Evolutionary conservation across 768 basidiomycete genomes (phyloP), one percentile per base, ranked within the genome.

Genomic region (Coprinellus aureogranulatus): DNA sequence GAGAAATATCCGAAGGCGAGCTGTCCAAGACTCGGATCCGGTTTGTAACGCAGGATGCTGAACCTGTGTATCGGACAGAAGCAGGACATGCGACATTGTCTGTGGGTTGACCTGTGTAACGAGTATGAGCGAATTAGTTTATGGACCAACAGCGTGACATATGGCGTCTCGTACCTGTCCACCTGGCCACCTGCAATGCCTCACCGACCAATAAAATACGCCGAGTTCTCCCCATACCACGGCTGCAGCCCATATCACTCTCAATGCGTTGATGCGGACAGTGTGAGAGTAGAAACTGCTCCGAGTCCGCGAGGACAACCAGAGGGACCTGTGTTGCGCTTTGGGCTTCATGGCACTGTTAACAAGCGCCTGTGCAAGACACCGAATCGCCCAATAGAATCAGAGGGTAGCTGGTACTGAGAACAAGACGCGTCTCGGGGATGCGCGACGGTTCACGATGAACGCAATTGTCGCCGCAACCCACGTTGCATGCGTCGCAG

Each of bases 1-100:
- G 50, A 85, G 65, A 63, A 76, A 70, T 53, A 80, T 75, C 48
- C 75, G 73, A 61, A 78, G 40, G 6, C 68, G 62, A 22, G 74
- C 70, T 16, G 74, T 65, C 72, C 83, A 82, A 16, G 78, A 74
- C 58, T 75, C 64, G 27, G 71, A 64, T 40, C 76, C 70, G 52
- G 74, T 68, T 54, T 70, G 54, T 63, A 71, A 39, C 10, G 70
- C 77, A 57, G 72, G 73, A 48, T 77, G 72, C 26, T 72, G 77
- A 14, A 90, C 76, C 65, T 88, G 89, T 8, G 85, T 80, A 63
- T 93, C 91, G 2, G 89, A 78, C 9, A 90, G 66, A 54, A 93
- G 72, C 26, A 93, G 75, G 18, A 91, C 79, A 62, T 84, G 87
- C n/a, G 47, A 47, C 0, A 83, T 77, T 23, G 78, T 65, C 58